Evolutionary conservation across 2,329 filamentous ascomycete genomes (phyloP), one percentile per base, ranked within the genome.

Genomic region (Chalaropsis ovoidea): DNA sequence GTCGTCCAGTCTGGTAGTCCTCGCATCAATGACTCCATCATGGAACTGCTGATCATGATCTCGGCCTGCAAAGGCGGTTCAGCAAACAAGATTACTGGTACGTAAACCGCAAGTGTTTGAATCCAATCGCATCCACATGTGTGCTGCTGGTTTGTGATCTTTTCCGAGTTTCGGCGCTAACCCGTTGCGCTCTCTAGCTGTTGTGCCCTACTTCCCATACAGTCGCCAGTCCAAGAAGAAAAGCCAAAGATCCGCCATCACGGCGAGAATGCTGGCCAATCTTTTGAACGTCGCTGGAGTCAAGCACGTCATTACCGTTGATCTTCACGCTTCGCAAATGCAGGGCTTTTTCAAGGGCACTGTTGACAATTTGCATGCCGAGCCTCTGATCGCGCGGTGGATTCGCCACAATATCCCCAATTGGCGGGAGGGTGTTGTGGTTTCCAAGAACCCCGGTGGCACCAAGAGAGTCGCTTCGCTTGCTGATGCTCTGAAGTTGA

Each of bases 191-290:
- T 27, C 22, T 10, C 3, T 72, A 93, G 90, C 90, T 70, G 89
- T 94, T 69, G 83, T 94, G 72, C 90, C 90, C 13, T 97, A 97
- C 77, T 99, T 97, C 73, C 94, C 94, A n/a, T 99, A 99, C 79
- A 96, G 91, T 71, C 90, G 94, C 69, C 94, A 99, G 76, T 97
- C 93, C 67, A 99, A 99, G 81, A 97, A 97, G 82, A 99, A 99
- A 78, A 91, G 90, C 66, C 93, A 97, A 74, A 85, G 94, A 70
- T 94, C 94, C 63, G 91, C 94, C 67, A 97, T 99, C 73, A 96
- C 94, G 8, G 94, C 94, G 65, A 87, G 93, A 70, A 96, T 99
- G 91, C 83, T 99, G 64, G 93, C 94, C 68, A 99, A 99, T 75
- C 83, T 97, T 62, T 85, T 99, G 70, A 84, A 89, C 68, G 89